Percentiles rank a stretch among this genome's conserved stretches.
phyloP scores from a whole-genome alignment of 2,329 filamentous ascomycete species.

The Colletotrichum tamarilloi region DNA sequence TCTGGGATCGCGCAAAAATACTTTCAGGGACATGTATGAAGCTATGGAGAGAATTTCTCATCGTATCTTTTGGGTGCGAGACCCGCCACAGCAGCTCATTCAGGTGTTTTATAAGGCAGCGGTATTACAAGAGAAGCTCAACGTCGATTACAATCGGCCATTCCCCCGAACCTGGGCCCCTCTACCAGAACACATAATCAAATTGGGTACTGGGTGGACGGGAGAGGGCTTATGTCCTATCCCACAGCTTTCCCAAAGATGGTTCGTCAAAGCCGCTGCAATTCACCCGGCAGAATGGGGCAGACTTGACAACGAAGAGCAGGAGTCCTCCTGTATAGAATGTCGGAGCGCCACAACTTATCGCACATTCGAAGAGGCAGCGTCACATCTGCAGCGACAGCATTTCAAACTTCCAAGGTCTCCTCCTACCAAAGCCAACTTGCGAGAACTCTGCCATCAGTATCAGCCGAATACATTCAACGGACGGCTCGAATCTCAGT shows the following conservation, averaged over 20 bases:
- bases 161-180: neutral
- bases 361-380: neutral
- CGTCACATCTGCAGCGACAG: neutral
- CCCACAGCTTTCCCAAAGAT: neutral
- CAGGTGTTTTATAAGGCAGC: neutral
- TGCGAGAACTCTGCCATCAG: neutral
- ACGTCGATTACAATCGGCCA: neutral
- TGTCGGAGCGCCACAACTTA: neutral
- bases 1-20: neutral
- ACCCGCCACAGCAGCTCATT: neutral
- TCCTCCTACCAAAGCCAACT: neutral
- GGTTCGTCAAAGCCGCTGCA: neutral
- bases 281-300: too few species aligned
- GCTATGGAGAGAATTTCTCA: neutral
- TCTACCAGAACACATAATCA: neutral
- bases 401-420: neutral
- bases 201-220: fast-evolving
- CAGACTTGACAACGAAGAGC: too few species aligned
- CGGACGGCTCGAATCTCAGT: too few species aligned
- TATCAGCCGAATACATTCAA: neutral
- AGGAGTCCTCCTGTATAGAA: fast-evolving
- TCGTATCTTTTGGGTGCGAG: neutral
- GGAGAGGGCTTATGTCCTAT: too few species aligned
- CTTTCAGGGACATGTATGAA: neutral
- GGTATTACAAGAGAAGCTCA: neutral